Percentiles rank a stretch among this genome's conserved stretches.
Evolutionary conservation across 768 basidiomycete genomes (phyloP).

Genomic region (Tylopilus rubrobrunneus): DNA sequence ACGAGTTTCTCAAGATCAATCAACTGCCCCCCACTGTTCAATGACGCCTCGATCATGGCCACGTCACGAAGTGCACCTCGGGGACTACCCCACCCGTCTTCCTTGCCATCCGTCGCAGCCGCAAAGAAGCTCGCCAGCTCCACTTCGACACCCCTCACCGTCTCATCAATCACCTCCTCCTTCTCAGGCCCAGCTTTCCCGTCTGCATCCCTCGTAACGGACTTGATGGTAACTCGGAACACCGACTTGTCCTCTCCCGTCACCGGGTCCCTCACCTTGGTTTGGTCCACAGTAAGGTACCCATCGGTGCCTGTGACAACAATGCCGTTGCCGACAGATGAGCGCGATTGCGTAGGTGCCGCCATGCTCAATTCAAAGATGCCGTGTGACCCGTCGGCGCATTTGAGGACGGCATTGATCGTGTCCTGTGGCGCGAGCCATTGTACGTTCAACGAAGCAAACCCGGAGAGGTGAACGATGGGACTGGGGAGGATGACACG

Average conservation of each 20-base stretch:
- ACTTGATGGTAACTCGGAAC: conserved; percentile 39
- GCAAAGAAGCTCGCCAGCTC: conserved; percentile 60
- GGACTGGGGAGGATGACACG: conserved; percentile 53
- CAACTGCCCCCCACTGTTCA: conserved; percentile 60
- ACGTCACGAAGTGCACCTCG: conserved; percentile 66
- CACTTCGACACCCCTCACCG: conserved; percentile 47
- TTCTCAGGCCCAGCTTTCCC: conserved; percentile 31
- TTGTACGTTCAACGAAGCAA: conserved; percentile 64
- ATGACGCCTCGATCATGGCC: conserved; percentile 72
- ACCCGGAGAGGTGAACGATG: conserved; percentile 55
- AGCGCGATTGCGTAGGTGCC: conserved; percentile 43
- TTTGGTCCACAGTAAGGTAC: conserved; percentile 47
- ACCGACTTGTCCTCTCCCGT: conserved; percentile 23
- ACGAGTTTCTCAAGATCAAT: conserved; percentile 50
- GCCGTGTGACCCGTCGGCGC: conserved; percentile 51
- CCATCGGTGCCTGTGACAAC: conserved; percentile 62
- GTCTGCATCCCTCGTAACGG: conserved; percentile 17
- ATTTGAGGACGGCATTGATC: conserved; percentile 51
- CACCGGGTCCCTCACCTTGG: conserved; percentile 22
- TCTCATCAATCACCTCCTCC: conserved; percentile 45
- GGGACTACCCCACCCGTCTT: conserved; percentile 58
- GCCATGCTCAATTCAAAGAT: conserved; percentile 62
- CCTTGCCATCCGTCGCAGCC: conserved; percentile 43
- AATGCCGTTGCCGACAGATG: conserved; percentile 25
- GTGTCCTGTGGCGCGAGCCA: conserved; percentile 81